phyloP scores from a whole-genome alignment of 2,329 filamentous ascomycete species.

The Apiospora phragmitis region DNA sequence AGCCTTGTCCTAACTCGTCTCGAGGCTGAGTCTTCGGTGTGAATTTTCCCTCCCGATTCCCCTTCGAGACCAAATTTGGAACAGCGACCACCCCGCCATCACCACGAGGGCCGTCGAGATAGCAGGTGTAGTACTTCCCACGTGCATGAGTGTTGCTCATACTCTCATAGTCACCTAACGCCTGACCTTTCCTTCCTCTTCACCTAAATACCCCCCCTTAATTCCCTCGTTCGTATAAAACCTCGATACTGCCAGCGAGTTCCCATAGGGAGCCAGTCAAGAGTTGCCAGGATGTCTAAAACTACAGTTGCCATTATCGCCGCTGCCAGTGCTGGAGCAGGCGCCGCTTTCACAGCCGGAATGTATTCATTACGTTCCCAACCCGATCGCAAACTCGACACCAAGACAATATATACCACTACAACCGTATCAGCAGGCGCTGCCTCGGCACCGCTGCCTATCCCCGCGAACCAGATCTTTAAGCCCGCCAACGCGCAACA shows the following conservation, averaged over 20 bases:
- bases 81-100: background rate
- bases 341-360: slow-evolving; percentile 71
- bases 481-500: slow-evolving; percentile 28
- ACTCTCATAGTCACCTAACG: background rate
- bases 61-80: background rate
- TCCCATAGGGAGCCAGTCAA: slow-evolving; percentile 16
- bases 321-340: slow-evolving; percentile 73
- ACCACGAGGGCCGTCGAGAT: slow-evolving; percentile 1
- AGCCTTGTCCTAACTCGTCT: background rate
- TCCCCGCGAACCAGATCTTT: slow-evolving; percentile 62
- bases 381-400: slow-evolving; percentile 37
- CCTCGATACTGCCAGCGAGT: slow-evolving; percentile 8
- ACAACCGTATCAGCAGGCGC: slow-evolving; percentile 34
- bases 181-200: background rate
- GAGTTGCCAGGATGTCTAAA: slow-evolving; percentile 67
- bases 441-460: slow-evolving; percentile 35
- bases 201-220: background rate
- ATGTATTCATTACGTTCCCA: slow-evolving; percentile 60
- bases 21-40: background rate
- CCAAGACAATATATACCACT: slow-evolving; percentile 38
- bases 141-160: slow-evolving; percentile 8
- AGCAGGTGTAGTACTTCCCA: slow-evolving; percentile 1
- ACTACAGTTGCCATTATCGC: slow-evolving; percentile 74
- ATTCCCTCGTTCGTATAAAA: slow-evolving; percentile 13
- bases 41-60: background rate